A percentile compares a stretch with the other conserved stretches of the same genome.
phyloP scores from a whole-genome alignment of 768 basidiomycete species.

The Tricholoma hemisulphureum region DNA sequence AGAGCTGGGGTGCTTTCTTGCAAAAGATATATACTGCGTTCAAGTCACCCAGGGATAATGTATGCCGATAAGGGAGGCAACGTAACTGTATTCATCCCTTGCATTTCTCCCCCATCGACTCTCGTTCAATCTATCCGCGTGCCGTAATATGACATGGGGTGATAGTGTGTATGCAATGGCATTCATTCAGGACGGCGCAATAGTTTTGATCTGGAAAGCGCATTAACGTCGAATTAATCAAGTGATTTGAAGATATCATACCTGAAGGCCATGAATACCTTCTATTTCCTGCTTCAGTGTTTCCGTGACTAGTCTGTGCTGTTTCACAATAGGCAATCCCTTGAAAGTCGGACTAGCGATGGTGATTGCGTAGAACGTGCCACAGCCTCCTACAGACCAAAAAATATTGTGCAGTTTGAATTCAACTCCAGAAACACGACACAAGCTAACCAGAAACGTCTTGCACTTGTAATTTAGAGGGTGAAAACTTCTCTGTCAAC shows the following conservation, averaged over 20 bases:
- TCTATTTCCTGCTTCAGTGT: conserved; percentile 85
- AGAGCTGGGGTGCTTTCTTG: neutral
- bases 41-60: neutral
- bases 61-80: neutral
- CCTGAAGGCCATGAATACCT: conserved; percentile 93
- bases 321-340: conserved; percentile 84
- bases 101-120: neutral
- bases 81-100: neutral
- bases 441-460: conserved; percentile 81
- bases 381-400: conserved; percentile 78
- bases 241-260: conserved; percentile 29
- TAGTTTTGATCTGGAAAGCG: neutral
- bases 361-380: conserved; percentile 92
- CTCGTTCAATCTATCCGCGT: neutral
- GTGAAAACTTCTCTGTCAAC: conserved; percentile 70
- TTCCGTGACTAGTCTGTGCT: conserved; percentile 88
- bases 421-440: neutral
- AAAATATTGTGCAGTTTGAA: neutral
- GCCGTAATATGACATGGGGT: too few relatives aligned
- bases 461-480: conserved; percentile 79
- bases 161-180: too few relatives aligned
- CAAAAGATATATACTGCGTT: neutral
- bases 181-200: too few relatives aligned
- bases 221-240: neutral
- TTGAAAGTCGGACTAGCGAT: conserved; percentile 85